phyloP scores from a whole-genome alignment of 306 rosid genomes.

The Ochetophila trinervis region DNA sequence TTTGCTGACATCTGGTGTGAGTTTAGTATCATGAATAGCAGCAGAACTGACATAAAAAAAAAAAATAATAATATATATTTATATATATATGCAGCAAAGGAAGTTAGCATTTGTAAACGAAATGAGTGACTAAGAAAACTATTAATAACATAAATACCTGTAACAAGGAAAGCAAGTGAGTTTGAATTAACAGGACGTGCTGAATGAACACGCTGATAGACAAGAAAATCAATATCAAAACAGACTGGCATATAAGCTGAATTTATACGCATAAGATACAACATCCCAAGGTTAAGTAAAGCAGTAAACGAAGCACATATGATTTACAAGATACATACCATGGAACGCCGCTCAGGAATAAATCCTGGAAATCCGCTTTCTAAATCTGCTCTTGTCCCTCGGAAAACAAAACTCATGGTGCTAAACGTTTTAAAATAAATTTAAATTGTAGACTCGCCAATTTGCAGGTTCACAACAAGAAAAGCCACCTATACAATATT shows the following conservation, averaged over 20 bases:
- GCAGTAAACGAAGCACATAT: background rate
- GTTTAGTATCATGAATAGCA: constrained; percentile 84
- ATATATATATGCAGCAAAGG: background rate
- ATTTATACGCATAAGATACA: background rate
- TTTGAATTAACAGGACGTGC: constrained; percentile 78
- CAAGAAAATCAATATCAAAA: constrained; percentile 10
- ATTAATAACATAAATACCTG: constrained; percentile 48
- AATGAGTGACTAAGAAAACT: background rate
- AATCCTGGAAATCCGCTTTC: constrained; percentile 79
- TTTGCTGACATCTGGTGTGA: constrained; percentile 97
- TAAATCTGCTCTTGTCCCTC: constrained; percentile 80
- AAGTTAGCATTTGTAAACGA: constrained; percentile 13
- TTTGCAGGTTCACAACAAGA: constrained; percentile 1
- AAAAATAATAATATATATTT: too few species aligned
- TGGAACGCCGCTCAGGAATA: constrained; percentile 69
- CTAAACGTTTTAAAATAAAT: constrained; percentile 20
- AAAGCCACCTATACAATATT: background rate
- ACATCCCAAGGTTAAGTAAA: background rate
- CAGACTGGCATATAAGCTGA: background rate
- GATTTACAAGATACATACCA: constrained; percentile 45
- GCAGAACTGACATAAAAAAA: constrained; percentile 56
- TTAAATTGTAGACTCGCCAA: background rate
- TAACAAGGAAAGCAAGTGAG: constrained; percentile 89
- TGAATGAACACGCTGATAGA: constrained; percentile 60
- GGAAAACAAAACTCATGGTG: constrained; percentile 85